Evolutionary conservation across 2,329 filamentous ascomycete species (phyloP).

Genomic region (Xylariaceae sp.): DNA sequence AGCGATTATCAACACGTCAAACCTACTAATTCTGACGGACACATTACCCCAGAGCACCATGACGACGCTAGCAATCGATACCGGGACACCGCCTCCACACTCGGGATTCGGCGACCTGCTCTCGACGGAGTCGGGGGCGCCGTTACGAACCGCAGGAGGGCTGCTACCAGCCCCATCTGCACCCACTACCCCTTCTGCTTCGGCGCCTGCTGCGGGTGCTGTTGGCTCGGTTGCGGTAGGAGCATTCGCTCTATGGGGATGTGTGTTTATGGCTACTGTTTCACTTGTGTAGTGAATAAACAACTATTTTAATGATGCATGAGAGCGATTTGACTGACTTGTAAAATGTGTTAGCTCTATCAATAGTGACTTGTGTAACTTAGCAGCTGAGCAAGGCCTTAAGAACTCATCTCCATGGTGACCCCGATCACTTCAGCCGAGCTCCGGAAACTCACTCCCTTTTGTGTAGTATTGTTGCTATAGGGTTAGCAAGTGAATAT

Average conservation of each 20-base stretch:
- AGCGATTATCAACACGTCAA: slow-evolving; percentile 12
- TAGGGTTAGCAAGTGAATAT: too few species aligned
- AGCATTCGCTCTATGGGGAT: slow-evolving; percentile 8
- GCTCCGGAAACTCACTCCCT: too few species aligned
- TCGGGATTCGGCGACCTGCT: slow-evolving; percentile 10
- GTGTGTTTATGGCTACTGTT: neutral
- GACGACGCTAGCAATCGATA: slow-evolving; percentile 12
- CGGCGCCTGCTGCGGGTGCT: neutral
- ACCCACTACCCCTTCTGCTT: neutral
- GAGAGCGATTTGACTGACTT: too few species aligned
- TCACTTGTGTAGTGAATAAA: slow-evolving; percentile 8
- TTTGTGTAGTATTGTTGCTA: too few species aligned
- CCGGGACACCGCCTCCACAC: slow-evolving; percentile 16
- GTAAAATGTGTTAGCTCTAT: too few species aligned
- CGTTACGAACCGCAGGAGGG: too few species aligned
- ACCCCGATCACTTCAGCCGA: too few species aligned
- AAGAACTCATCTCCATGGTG: too few species aligned
- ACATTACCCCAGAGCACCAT: neutral
- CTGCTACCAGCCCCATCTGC: neutral
- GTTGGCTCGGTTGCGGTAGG: slow-evolving; percentile 8
- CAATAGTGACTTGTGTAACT: too few species aligned
- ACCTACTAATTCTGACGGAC: slow-evolving; percentile 16
- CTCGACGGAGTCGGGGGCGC: neutral
- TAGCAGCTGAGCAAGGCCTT: too few species aligned
- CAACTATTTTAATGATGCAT: neutral